A percentile compares a stretch with the other conserved stretches of the same genome.
Conservation (phyloP, 108 stramenopile species). For the Nitzschia palea region DNA sequence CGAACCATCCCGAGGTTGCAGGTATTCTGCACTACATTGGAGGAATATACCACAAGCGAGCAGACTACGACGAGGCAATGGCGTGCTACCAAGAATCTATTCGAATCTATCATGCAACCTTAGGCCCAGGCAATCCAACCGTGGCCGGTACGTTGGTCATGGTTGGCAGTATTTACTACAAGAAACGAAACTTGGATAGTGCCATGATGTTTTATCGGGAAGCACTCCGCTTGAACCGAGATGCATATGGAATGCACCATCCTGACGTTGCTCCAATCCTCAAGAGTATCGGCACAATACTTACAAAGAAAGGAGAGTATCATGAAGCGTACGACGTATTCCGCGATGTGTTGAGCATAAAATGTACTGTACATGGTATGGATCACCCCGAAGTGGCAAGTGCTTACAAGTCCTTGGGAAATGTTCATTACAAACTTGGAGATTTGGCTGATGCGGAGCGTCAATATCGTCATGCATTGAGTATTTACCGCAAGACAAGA, state of each 20-base stretch:
- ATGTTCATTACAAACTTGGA: conserved; percentile 83
- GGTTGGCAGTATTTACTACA: conserved; percentile 81
- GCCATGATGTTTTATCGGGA: conserved; percentile 82
- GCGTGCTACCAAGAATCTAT: conserved; percentile 78
- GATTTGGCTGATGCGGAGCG: conserved; percentile 69
- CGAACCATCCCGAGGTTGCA: conserved; percentile 77
- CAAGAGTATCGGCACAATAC: conserved; percentile 76
- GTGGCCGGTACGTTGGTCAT: conserved; percentile 79
- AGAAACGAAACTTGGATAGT: conserved; percentile 65
- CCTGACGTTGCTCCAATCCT: conserved; percentile 88
- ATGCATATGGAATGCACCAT: conserved; percentile 74
- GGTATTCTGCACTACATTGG: conserved; percentile 81
- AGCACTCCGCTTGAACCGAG: conserved; percentile 73
- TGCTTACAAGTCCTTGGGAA: conserved; percentile 80
- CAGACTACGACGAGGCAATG: conserved; percentile 70
- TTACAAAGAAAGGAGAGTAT: conserved; percentile 69
- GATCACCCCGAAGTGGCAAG: conserved; percentile 75
- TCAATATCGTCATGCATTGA: conserved; percentile 74
- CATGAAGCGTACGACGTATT: conserved; percentile 68
- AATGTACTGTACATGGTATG: conserved; percentile 62
- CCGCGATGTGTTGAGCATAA: conserved; percentile 73
- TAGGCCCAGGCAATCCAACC: conserved; percentile 72
- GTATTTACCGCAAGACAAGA: conserved; percentile 59
- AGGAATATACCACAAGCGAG: conserved; percentile 58
- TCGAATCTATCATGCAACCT: conserved; percentile 70